Evolutionary conservation across 257 asterid genomes (phyloP), one percentile per base, ranked within the genome.

Genomic region (Solanum dulcamara): DNA sequence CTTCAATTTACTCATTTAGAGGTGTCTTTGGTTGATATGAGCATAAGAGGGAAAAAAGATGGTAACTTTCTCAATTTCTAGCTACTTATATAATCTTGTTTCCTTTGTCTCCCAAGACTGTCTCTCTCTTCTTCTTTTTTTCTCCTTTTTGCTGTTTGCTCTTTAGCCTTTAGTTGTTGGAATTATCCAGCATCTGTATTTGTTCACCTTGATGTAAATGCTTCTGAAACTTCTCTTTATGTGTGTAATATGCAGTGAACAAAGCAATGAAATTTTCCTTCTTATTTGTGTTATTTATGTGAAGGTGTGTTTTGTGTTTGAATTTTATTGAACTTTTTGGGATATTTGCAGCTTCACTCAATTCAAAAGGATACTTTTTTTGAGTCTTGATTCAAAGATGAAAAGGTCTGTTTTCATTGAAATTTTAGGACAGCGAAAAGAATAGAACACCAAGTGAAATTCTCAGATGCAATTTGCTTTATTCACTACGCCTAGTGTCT

Each of bases 61-160:
- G 89, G 90, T 80, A 86, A 20, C 50, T 70, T 85, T 85, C 35
- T 77, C 81, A 75, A 75, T 12, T 75, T 75, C 24, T 75, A 5
- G 35, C 71, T 64, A 44, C 38, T 75, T 75, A 26, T 75, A 75
- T 75, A 26, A 46, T 48, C 6, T 77, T 48, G 26, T 75, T 75
- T 44, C 44, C 14, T 24, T 24, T 42, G 24, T 42, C 24, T 75
- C 81, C 38, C 7, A 26, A 17, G 4, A 10, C 28, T 77, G 42
- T 77, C 10, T 18, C 18, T 2, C 15, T 26, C 4, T 18, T 10
- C 14, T 10, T 81, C 5, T 48, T 13, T 42, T 46, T 44, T 44
- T 42, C 8, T 6, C 24, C 38, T 82, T 40, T 60, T 26, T 2
- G 53, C 1, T 77, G n/a, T 20, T 4, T 46, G 70, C 4, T 35